Base-by-base conservation (phyloP, 345 rosid species). In the Brassica juncea region DNA sequence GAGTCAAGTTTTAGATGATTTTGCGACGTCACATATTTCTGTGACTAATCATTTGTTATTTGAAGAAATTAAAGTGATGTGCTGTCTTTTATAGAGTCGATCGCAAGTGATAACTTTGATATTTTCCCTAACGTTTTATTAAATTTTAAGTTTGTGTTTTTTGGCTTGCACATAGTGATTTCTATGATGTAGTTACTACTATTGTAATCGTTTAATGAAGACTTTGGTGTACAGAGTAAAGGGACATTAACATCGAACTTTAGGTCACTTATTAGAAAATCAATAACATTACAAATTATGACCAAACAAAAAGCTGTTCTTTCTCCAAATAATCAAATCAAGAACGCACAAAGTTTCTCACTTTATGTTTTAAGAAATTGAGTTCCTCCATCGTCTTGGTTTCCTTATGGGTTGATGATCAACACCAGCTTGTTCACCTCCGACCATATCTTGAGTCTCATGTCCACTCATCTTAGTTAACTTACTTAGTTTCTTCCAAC, bases 361-460 rank as follows among this genome's bases (percentile, higher is more conserved):
- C 73, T n/a, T 66, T 32, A 54, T 11, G 30, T 35, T 54, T 9
- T 78, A 94, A 21, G 99, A 94, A 78, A 91, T 91, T 11, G 99
- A 92, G 84, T 92, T 94, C 77, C 99, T 89, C 99, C 99, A 92
- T 73, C 98, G 88, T 84, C 99, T 89, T 9, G 95, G 94, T 31
- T 89, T 92, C 82, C 87, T 87, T 2, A 84, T 57, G 59, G 88
- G 91, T 57, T 88, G 94, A 54, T 80, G 86, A 15, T 85, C 75
- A 8, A 70, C 74, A 4, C 88, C 82, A 28, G 71, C 65, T 82
- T 88, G 94, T 81, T 86, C 94, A 19, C 87, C 69, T 72, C 92
- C 92, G 1, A 76, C 74, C 60, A 72, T 10, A 8, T 90, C 98
- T 1, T 81, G 94, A 77, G 77, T 83, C 72, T 92, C 99, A n/a